These are phyloP conservation scores for Lycium barbarum DNA, from an alignment of 257 asterid genomes.

Conservation along the genomic window DNA sequence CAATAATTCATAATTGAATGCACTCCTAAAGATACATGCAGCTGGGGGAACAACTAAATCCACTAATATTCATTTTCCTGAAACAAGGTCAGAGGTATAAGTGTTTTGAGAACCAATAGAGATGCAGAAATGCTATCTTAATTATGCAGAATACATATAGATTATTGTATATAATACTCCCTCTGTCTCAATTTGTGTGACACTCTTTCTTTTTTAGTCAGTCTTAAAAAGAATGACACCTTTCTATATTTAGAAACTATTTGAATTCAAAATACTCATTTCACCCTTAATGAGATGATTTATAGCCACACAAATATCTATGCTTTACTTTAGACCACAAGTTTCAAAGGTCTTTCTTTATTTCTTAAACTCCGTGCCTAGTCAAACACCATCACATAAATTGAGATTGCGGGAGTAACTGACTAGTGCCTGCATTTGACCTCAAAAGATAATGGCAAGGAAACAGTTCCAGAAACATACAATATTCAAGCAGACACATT, in stretches of 20 bases:
- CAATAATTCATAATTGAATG: neutral
- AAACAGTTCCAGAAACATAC: neutral
- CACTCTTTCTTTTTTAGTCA: too few species aligned
- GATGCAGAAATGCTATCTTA: constrained; percentile 7
- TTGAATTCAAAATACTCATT: too few species aligned
- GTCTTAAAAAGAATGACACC: too few species aligned
- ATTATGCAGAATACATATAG: neutral
- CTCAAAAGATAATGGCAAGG: neutral
- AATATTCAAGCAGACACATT: neutral
- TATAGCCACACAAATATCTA: too few species aligned
- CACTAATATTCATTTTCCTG: neutral
- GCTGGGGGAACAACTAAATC: neutral
- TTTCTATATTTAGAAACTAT: too few species aligned
- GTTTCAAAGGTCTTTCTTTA: too few species aligned
- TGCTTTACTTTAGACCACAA: too few species aligned
- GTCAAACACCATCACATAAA: too few species aligned
- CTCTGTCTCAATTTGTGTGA: too few species aligned
- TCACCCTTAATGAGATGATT: too few species aligned
- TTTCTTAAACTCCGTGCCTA: too few species aligned
- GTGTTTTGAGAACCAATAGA: neutral
- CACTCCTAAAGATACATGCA: neutral
- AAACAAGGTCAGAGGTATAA: neutral
- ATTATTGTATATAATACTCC: neutral
- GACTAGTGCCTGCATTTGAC: neutral
- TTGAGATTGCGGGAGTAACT: neutral